Evolutionary conservation across 176 grass and related monocot species (phyloP).

Genomic region (Juncus effusus): DNA sequence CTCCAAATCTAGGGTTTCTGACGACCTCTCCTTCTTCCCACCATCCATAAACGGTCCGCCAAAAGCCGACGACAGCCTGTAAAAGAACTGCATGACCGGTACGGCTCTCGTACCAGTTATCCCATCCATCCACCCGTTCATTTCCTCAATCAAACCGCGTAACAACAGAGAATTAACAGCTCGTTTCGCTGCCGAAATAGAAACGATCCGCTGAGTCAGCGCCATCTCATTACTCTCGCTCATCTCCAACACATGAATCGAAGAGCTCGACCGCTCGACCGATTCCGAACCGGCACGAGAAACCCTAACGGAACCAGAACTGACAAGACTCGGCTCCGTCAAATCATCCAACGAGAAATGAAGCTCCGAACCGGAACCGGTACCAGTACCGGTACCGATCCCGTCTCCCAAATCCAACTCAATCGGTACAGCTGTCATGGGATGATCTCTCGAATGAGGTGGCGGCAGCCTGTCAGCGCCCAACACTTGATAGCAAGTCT

Average conservation of each 20-base stretch:
- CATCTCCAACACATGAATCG: conserved; percentile 68
- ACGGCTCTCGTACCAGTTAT: conserved; percentile 76
- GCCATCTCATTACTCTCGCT: conserved; percentile 61
- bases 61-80: conserved; percentile 88
- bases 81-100: conserved; percentile 94
- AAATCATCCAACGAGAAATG: conserved; percentile 78
- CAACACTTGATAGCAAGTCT: conserved; percentile 91
- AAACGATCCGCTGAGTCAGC: conserved; percentile 62
- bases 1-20: conserved; percentile 87
- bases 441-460: conserved; percentile 85
- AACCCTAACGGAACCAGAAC: conserved; percentile 34
- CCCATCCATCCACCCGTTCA: conserved; percentile 84
- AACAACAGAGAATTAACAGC: conserved; percentile 81
- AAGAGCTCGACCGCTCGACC: conserved; percentile 50
- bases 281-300: conserved; percentile 36
- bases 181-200: conserved; percentile 92
- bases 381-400: conserved; percentile 48
- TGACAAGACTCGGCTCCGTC: conserved; percentile 26
- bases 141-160: conserved; percentile 73
- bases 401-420: conserved; percentile 57
- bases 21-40: conserved; percentile 35
- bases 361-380: conserved; percentile 64
- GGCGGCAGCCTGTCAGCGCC: conserved; percentile 79
- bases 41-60: conserved; percentile 98
- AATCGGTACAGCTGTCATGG: conserved; percentile 92